Conservation (phyloP, 495 filamentous ascomycete genomes). For the Penicillium riverlandense region DNA sequence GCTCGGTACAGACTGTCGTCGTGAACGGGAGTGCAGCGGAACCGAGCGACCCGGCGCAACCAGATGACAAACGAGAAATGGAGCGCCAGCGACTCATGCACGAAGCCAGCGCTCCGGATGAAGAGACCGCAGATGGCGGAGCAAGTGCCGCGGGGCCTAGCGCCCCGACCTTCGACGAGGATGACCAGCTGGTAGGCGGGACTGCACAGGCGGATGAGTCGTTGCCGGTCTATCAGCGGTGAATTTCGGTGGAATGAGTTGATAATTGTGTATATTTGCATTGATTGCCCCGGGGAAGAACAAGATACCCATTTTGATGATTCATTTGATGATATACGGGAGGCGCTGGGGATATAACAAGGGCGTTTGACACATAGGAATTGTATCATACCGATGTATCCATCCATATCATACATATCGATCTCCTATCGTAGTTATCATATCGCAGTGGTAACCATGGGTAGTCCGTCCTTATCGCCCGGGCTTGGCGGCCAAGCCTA, state of each 20-base stretch:
- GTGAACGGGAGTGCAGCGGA: constrained; percentile 10
- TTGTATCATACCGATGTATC: constrained; percentile 5
- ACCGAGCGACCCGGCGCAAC: constrained; percentile 14
- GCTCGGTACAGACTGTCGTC: constrained; percentile 35
- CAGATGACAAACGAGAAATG: constrained; percentile 79
- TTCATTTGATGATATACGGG: background rate
- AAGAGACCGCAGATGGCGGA: constrained; percentile 34
- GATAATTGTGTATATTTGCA: constrained; percentile 15
- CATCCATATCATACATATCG: too few relatives aligned
- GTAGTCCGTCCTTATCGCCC: too few relatives aligned
- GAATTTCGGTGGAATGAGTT: constrained; percentile 3
- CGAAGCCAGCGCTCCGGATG: constrained; percentile 62
- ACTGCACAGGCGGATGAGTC: constrained; percentile 38
- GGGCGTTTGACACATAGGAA: background rate
- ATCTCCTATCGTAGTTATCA: too few relatives aligned
- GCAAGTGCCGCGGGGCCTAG: constrained; percentile 38
- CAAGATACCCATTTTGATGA: too few relatives aligned
- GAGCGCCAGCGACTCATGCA: constrained; percentile 66
- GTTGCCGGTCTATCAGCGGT: constrained; percentile 42
- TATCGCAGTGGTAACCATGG: too few relatives aligned
- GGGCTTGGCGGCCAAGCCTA: too few relatives aligned
- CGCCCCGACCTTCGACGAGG: constrained; percentile 61
- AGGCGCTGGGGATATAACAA: constrained; percentile 5
- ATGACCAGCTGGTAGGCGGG: constrained; percentile 37
- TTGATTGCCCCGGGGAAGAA: constrained; percentile 1